Base-by-base conservation (phyloP, 345 rosid genomes). In the Stellera chamaejasme region DNA sequence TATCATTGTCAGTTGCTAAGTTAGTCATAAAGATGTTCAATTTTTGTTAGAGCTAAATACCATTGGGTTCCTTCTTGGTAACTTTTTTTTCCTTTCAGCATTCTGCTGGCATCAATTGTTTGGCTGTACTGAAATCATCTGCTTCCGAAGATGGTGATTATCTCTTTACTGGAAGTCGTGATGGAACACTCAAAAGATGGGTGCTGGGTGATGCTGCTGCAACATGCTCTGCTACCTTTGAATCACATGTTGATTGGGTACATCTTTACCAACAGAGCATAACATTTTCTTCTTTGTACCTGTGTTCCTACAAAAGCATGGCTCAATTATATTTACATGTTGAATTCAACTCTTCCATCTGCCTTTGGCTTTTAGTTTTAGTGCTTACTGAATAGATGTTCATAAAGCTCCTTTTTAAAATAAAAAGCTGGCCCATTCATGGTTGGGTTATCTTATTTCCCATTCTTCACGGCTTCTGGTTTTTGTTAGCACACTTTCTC, bases 191-290 rank as follows among this genome's bases (percentile, higher is more conserved):
- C 70, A 94, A 90, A 85, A 82, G 97, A 74, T 94, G 99, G 99
- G 63, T 73, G 25, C 69, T 94, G 69, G 80, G 71, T 8, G 93
- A 83, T 49, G 83, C 79, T 70, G 52, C 83, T 12, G 75, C 93
- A 36, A 72, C 81, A 48, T 85, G 95, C 73, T 83, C 96, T 25
- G 96, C 99, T 52, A 94, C 97, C 45, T 94, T 85, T 72, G 99
- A 94, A 72, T 94, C 99, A 14, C 99, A 94, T 76, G 96, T 90
- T 56, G 99, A 94, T 77, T 94, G 99, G 99, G 99, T 94, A 82
- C 67, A 43, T 71, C 59, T 56, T 55, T 43, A 4, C 47, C 10
- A 32, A 32, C 5, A 32, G 39, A 32, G 5, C 39, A 32, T 32
- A 8, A 8, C 39, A 32, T 8, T 8, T 4, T 19, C 23, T 32